These are phyloP conservation scores for Leccinum subgranulosum DNA, from an alignment of 768 basidiomycete genomes.

Conservation along the genomic window DNA sequence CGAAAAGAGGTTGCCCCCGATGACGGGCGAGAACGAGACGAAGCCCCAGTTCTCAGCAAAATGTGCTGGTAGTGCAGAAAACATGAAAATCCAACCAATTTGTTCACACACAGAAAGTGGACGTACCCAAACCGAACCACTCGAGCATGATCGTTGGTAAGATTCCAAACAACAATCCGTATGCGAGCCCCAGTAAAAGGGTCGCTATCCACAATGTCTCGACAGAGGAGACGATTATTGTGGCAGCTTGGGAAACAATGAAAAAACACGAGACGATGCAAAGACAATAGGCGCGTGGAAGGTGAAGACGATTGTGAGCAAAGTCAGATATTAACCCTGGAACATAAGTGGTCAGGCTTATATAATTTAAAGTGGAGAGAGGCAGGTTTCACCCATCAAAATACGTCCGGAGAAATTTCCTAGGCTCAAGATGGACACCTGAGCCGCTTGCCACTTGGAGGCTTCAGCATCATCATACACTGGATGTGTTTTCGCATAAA, in stretches of 20 bases:
- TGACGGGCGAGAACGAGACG: constrained; percentile 67
- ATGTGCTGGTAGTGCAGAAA: constrained; percentile 42
- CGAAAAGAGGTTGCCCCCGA: constrained; percentile 83
- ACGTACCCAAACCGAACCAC: constrained; percentile 85
- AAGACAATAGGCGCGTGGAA: constrained; percentile 71
- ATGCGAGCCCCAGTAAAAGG: constrained; percentile 42
- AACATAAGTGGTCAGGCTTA: neutral
- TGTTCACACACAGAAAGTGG: neutral
- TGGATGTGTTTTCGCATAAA: constrained; percentile 58
- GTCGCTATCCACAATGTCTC: constrained; percentile 57
- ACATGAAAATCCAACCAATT: neutral
- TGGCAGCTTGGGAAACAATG: constrained; percentile 67
- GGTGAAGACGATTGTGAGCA: constrained; percentile 48
- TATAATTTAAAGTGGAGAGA: neutral
- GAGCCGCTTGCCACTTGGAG: constrained; percentile 73
- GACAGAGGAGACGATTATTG: constrained; percentile 54
- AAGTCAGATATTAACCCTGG: constrained; percentile 70
- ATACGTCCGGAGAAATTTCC: constrained; percentile 82
- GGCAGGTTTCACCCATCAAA: constrained; percentile 51
- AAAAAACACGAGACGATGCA: constrained; percentile 64
- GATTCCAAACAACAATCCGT: constrained; percentile 72
- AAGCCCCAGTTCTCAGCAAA: constrained; percentile 89
- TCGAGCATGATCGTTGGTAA: constrained; percentile 78
- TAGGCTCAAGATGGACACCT: constrained; percentile 80
- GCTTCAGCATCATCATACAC: constrained; percentile 67